Percentiles rank a stretch among this genome's conserved stretches.
Conservation (phyloP, 73 alveolate species). For the Stentor roeselii region DNA sequence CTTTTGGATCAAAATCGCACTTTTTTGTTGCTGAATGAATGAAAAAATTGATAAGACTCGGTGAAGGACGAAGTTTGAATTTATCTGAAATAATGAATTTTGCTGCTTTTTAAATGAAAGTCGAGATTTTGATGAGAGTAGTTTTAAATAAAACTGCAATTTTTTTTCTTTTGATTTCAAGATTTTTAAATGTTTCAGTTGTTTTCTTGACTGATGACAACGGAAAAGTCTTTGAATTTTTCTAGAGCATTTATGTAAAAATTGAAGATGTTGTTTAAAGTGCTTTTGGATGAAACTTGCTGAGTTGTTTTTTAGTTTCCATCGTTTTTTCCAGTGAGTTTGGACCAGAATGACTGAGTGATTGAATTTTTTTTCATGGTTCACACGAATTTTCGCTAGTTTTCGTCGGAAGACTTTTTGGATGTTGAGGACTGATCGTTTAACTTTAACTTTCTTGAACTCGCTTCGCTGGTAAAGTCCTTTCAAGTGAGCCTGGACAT, state of each 20-base stretch:
- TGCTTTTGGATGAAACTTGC: neutral
- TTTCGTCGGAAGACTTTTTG: slow-evolving; percentile 2
- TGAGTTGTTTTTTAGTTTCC: neutral
- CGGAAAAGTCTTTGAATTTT: neutral
- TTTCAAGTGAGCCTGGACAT: slow-evolving; percentile 23
- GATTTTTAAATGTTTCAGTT: too few relatives aligned
- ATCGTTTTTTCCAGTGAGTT: slow-evolving; percentile 31
- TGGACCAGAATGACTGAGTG: neutral
- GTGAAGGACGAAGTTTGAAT: neutral
- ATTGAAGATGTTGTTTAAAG: neutral
- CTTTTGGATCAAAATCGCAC: neutral
- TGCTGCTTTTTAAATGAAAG: neutral
- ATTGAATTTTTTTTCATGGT: neutral
- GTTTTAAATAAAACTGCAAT: neutral
- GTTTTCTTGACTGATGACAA: neutral
- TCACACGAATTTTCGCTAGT: neutral
- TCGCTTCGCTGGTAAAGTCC: slow-evolving; percentile 19
- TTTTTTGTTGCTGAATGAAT: neutral
- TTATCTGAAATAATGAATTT: neutral
- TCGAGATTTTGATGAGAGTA: neutral
- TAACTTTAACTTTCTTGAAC: neutral
- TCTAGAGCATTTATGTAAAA: neutral
- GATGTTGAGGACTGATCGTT: neutral
- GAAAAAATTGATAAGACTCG: neutral
- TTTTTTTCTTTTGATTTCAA: neutral